Percentiles rank a stretch among this genome's conserved stretches.
phyloP scores from a whole-genome alignment of 1,284 basidiomycete genomes.

The Pterulicium gracile region DNA sequence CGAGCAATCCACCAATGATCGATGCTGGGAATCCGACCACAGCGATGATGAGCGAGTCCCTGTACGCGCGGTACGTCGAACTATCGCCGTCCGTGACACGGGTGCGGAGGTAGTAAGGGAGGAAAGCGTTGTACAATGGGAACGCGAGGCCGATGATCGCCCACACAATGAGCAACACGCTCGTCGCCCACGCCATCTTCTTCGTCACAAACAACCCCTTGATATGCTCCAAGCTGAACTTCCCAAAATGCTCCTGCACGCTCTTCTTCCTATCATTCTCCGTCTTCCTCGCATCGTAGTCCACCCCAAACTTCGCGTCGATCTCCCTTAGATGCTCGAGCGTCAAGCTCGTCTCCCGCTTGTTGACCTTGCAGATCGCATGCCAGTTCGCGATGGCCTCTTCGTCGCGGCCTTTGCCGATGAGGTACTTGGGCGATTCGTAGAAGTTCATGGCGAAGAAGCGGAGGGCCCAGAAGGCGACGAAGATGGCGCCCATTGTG shows the following conservation, averaged over 20 bases:
- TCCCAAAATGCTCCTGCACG: constrained; percentile 24
- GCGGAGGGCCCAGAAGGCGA: constrained; percentile 45
- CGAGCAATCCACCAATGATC: constrained; percentile 35
- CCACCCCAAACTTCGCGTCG: constrained; percentile 11
- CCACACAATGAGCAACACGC: constrained; percentile 44
- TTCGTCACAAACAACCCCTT: constrained; percentile 42
- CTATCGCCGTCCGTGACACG: background rate
- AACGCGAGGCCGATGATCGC: constrained; percentile 45
- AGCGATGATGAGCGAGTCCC: constrained; percentile 27
- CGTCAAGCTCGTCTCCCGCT: constrained; percentile 25
- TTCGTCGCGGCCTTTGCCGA: constrained; percentile 56
- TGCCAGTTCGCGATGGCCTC: constrained; percentile 53
- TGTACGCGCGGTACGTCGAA: background rate
- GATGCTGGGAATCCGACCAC: constrained; percentile 45
- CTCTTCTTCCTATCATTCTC: constrained; percentile 6
- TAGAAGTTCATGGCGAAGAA: constrained; percentile 49
- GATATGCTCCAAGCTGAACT: constrained; percentile 33
- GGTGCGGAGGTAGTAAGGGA: constrained; percentile 29
- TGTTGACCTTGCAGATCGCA: constrained; percentile 51
- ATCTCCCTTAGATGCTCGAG: constrained; percentile 28
- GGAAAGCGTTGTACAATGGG: constrained; percentile 50
- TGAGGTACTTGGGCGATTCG: constrained; percentile 62
- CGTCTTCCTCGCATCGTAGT: background rate
- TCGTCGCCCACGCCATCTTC: constrained; percentile 48
- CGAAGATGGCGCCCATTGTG: constrained; percentile 35